Evolutionary conservation across 768 basidiomycete genomes (phyloP).

Genomic region (Hypsizygus marmoreus): DNA sequence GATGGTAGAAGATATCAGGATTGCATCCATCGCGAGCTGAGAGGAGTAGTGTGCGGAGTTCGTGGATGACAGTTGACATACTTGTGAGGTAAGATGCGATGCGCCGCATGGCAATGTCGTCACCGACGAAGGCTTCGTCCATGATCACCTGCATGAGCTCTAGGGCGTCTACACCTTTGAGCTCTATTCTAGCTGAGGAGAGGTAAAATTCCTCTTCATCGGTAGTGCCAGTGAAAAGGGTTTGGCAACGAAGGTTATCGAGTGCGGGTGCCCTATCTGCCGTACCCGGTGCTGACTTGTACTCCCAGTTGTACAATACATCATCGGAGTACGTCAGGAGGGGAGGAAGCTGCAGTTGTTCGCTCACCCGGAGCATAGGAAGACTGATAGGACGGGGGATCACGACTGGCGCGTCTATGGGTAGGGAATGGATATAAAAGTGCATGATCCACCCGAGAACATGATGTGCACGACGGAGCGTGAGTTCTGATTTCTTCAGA

Average conservation of each 20-base stretch:
- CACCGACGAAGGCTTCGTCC: conserved; percentile 88
- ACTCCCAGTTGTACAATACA: conserved; percentile 87
- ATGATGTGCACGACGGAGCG: conserved; percentile 74
- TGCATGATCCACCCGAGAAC: conserved; percentile 79
- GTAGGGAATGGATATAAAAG: conserved; percentile 75
- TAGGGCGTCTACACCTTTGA: conserved; percentile 84
- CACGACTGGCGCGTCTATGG: conserved; percentile 47
- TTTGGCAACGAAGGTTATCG: conserved; percentile 66
- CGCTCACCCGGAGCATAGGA: conserved; percentile 74
- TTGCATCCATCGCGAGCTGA: conserved; percentile 73
- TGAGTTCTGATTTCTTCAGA: conserved; percentile 51
- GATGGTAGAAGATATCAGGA: conserved; percentile 74
- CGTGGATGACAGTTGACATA: conserved; percentile 66
- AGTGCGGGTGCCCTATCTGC: conserved; percentile 41
- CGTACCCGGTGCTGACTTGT: conserved; percentile 30
- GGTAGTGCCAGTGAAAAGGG: conserved; percentile 74
- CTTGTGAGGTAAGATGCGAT: conserved; percentile 64
- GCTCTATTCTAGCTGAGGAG: conserved; percentile 84
- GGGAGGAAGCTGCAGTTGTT: conserved; percentile 79
- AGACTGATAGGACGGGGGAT: conserved; percentile 78
- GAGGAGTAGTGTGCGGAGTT: conserved; percentile 66
- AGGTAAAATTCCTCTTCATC: conserved; percentile 95
- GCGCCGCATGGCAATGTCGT: conserved; percentile 65
- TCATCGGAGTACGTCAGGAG: conserved; percentile 92
- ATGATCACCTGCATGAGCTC: conserved; percentile 84